Conservation (phyloP, 352 stramenopile genomes). For the Sclerospora graminicola region DNA sequence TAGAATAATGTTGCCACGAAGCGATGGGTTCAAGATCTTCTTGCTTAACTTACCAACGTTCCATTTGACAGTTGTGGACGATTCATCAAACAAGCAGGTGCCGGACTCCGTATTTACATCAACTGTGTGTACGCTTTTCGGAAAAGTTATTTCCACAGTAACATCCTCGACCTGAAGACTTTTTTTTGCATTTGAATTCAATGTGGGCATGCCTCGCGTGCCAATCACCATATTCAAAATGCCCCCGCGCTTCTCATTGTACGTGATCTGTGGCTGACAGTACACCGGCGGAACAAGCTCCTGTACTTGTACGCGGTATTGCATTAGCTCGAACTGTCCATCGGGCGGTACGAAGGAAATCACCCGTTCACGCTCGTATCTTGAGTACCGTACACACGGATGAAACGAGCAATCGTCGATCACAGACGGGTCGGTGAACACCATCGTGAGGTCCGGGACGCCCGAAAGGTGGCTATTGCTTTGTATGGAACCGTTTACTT, state of each 20-base stretch:
- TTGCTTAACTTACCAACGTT: slow-evolving; percentile 91
- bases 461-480: slow-evolving; percentile 93
- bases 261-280: slow-evolving; percentile 82
- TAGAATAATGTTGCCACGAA: slow-evolving; percentile 89
- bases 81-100: slow-evolving; percentile 92
- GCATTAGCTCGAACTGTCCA: slow-evolving; percentile 93
- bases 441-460: slow-evolving; percentile 94
- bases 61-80: slow-evolving; percentile 91
- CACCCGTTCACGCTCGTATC: slow-evolving; percentile 93
- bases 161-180: slow-evolving; percentile 85
- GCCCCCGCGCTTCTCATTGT: slow-evolving; percentile 61
- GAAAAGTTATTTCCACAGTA: slow-evolving; percentile 92
- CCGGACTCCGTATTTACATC: slow-evolving; percentile 90
- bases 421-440: slow-evolving; percentile 92
- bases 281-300: slow-evolving; percentile 81
- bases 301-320: slow-evolving; percentile 78
- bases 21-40: slow-evolving; percentile 74
- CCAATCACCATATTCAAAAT: slow-evolving; percentile 68
- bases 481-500: slow-evolving; percentile 93
- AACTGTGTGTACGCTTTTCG: slow-evolving; percentile 91
- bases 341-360: slow-evolving; percentile 97
- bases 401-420: slow-evolving; percentile 98
- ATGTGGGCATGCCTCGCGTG: slow-evolving; percentile 59
- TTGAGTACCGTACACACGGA: slow-evolving; percentile 94
- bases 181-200: slow-evolving; percentile 75